These are phyloP conservation scores for Diaporthe sp. DNA, from an alignment of 2,329 filamentous ascomycete species.

Conservation along the genomic window DNA sequence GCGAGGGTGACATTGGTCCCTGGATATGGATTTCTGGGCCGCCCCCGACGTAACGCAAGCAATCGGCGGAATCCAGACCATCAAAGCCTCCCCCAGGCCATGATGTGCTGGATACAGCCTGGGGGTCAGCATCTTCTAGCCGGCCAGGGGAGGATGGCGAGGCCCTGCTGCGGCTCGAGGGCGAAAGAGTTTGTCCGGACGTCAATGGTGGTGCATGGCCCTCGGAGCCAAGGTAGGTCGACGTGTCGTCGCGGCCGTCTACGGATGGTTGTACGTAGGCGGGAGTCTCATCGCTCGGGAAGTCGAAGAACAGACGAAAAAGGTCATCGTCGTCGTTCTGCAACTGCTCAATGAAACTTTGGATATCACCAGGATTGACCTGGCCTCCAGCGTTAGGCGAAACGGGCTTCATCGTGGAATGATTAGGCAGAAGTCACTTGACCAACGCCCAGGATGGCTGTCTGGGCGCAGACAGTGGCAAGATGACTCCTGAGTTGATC, in stretches of 20 bases:
- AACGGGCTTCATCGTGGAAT: background rate
- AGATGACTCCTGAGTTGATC: constrained; percentile 3
- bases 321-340: background rate
- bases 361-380: constrained; percentile 4
- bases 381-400: background rate
- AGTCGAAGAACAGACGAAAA: background rate
- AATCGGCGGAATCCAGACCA: background rate
- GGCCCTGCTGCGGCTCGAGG: constrained; percentile 1
- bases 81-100: background rate
- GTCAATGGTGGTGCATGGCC: constrained; percentile 20
- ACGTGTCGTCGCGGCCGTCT: constrained; percentile 23
- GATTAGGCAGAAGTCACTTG: constrained; percentile 18
- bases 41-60: constrained; percentile 20
- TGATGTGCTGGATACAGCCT: background rate
- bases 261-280: constrained; percentile 7
- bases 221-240: constrained; percentile 28
- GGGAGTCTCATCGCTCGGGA: constrained; percentile 6
- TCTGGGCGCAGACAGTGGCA: background rate
- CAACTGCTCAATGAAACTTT: background rate
- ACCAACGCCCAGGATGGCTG: background rate
- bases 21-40: constrained; percentile 4
- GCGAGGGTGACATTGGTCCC: constrained; percentile 4
- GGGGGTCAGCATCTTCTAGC: background rate
- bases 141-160: background rate
- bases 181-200: background rate